Evolutionary conservation across 2,329 filamentous ascomycete species (phyloP), one percentile per base, ranked within the genome.

Genomic region (Apiospora malaysiana): DNA sequence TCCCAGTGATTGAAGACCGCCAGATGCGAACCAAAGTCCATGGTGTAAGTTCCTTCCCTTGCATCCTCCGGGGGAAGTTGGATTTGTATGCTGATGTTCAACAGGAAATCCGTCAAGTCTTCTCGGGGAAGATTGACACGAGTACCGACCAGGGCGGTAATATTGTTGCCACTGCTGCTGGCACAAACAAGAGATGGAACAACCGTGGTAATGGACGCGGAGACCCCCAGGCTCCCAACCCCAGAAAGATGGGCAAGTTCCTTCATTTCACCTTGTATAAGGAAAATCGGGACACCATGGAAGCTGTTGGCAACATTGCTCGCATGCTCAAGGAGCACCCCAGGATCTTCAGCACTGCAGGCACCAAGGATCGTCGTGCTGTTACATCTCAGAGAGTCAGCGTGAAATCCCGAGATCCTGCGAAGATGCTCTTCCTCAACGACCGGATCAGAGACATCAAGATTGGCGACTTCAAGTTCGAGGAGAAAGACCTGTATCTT

Each of bases 281-380:
- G 83, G 95, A 97, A 83, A 98, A 98, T 83, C 95, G 95, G 79
- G 95, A 98, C 79, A 98, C 95, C 0, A 97, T 97, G 93, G 95
- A 98, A 76, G 92, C 94, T 0, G 86, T 97, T 69, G 91, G 90
- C 69, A 93, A 92, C 77, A 87, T 98, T 51, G 89, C 91, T 0
- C 92, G 92, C 59, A 88, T 92, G 74, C 83, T 97, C 73, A 93
- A 92, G 78, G 85, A 93, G 74, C 94, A 93, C 79, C 86, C 88
- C 37, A 93, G 95, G 75, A 87, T 90, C 71, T 95, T 97, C 76
- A 85, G 85, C 65, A 89, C 89, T 69, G 94, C 95, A 4, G 95
- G 95, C 10, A 98, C 94, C 71, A 98, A 98, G 82, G 95, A 98
- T 79, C 89, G 94, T 66, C 91, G 95, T 73, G 95, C 93, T 32